Percentiles rank a stretch among this genome's conserved stretches.
Evolutionary conservation across 305 asterid species (phyloP).

Genomic region (Rubia tinctorum): DNA sequence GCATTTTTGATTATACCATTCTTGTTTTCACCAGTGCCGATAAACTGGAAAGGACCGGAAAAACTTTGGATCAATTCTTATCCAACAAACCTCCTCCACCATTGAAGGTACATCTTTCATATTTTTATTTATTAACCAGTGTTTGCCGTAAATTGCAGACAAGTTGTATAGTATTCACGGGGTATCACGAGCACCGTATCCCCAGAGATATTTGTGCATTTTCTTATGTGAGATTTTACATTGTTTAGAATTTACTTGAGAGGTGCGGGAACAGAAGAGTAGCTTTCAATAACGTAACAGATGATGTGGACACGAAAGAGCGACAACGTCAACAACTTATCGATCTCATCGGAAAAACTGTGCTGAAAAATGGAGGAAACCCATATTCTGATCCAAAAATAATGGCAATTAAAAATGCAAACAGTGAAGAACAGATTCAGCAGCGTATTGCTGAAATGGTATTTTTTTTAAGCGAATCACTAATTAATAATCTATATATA

Average conservation of each 20-base stretch:
- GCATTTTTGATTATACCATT: constrained; percentile 56
- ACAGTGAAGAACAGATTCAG: not conserved
- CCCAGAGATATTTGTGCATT: too few species aligned
- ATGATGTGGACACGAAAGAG: constrained; percentile 32
- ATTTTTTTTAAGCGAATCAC: too few species aligned
- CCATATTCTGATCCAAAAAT: constrained; percentile 23
- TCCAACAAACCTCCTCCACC: not conserved
- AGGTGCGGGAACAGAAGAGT: constrained; percentile 61
- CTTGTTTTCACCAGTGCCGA: constrained; percentile 72
- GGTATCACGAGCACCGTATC: too few species aligned
- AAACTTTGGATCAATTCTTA: constrained; percentile 46
- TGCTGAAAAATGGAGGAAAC: constrained; percentile 43
- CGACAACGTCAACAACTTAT: constrained; percentile 30
- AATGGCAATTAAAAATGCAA: not conserved
- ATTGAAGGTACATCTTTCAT: not conserved
- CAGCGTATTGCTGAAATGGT: not conserved
- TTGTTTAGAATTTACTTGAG: constrained; percentile 36
- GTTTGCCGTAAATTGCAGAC: too few species aligned
- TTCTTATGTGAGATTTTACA: too few species aligned
- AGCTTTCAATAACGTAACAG: constrained; percentile 59
- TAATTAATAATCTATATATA: not conserved
- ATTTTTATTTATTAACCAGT: too few species aligned
- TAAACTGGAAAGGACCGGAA: constrained; percentile 39
- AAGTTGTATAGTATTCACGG: too few species aligned
- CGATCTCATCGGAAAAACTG: constrained; percentile 43